Evolutionary conservation across 176 grass and related monocot genomes (phyloP).

Genomic region (Miscanthus lutarioriparius): DNA sequence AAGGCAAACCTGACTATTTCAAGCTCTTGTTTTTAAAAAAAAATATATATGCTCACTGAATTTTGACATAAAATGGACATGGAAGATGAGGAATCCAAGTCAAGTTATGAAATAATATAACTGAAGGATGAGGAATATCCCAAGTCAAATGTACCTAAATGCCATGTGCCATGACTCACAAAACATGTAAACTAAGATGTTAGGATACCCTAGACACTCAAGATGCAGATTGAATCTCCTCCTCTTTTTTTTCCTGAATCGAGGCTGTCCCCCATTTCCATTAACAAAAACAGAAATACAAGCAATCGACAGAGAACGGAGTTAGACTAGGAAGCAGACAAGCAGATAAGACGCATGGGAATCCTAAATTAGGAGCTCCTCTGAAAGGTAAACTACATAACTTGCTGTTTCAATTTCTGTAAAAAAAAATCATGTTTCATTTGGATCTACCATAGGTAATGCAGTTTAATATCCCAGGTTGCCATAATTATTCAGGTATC

Average conservation of each 20-base stretch:
- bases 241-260: not conserved
- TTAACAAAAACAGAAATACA: not conserved
- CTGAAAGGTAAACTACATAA: not conserved
- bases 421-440: not conserved
- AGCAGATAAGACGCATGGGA: not conserved
- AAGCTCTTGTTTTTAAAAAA: not conserved
- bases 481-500: not conserved
- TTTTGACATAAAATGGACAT: not conserved
- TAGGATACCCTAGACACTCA: not conserved
- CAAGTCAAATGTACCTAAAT: not conserved
- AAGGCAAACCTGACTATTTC: not conserved
- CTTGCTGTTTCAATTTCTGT: not conserved
- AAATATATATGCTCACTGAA: not conserved
- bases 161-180: not conserved
- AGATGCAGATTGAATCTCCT: not conserved
- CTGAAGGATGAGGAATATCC: not conserved
- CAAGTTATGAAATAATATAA: constrained; percentile 3
- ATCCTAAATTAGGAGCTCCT: not conserved
- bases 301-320: not conserved
- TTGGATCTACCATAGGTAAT: not conserved
- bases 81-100: not conserved
- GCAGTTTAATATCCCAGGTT: not conserved
- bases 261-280: not conserved
- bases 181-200: not conserved
- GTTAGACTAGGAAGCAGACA: not conserved